Conservation (phyloP, 1,139 yeast genomes). For the Arxiozyma telluris region DNA sequence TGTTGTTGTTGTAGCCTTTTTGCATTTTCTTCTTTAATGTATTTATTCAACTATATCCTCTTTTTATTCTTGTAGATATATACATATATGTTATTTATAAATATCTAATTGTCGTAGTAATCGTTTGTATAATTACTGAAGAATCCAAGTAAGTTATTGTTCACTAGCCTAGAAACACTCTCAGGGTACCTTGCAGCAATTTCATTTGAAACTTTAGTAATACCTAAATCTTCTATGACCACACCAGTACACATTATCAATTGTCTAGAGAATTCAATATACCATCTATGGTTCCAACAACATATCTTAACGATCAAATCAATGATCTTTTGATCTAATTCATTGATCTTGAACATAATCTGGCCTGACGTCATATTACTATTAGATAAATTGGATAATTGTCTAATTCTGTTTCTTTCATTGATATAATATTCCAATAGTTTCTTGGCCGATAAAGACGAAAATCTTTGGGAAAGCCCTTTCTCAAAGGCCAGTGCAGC, state of each 20-base stretch:
- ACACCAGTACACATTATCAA: conserved; percentile 48
- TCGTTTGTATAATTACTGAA: conserved; percentile 23
- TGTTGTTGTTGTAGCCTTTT: no score
- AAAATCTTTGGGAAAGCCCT: conserved; percentile 66
- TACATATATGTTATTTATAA: neutral
- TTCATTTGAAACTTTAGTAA: conserved; percentile 65
- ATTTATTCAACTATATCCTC: neutral
- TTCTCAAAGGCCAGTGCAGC: conserved; percentile 75
- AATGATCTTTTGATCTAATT: conserved; percentile 52
- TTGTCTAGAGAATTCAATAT: conserved; percentile 74
- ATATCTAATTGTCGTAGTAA: conserved; percentile 19
- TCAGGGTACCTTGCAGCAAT: conserved; percentile 63
- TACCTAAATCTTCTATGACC: conserved; percentile 67
- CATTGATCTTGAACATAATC: conserved; percentile 38
- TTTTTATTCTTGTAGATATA: neutral
- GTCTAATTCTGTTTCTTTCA: conserved; percentile 29
- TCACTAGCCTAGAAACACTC: conserved; percentile 30
- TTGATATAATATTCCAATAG: conserved; percentile 55
- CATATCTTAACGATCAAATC: conserved; percentile 66
- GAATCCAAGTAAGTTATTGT: conserved; percentile 28
- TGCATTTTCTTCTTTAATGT: no score
- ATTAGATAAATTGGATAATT: conserved; percentile 14
- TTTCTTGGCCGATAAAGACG: conserved; percentile 72
- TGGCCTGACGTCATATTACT: conserved; percentile 29
- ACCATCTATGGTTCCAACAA: conserved; percentile 98